These are phyloP conservation scores for Cladorrhinum sp. DNA, from an alignment of 2,329 filamentous ascomycete species.

Conservation along the genomic window DNA sequence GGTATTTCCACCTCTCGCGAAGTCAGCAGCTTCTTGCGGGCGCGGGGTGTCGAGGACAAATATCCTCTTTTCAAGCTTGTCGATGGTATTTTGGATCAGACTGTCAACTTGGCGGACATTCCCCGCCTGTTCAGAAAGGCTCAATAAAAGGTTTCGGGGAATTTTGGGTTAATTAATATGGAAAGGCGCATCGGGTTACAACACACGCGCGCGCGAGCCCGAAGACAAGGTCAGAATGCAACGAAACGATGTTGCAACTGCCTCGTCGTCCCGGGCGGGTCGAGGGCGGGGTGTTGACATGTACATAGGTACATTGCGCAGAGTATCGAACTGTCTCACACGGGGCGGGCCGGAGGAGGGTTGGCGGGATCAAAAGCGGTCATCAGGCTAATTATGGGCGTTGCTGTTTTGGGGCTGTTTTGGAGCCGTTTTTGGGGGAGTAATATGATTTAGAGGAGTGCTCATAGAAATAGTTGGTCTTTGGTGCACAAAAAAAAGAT, in stretches of 20 bases:
- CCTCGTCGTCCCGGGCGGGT: not conserved
- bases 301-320: not conserved
- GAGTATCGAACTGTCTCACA: not conserved
- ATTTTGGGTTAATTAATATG: not conserved
- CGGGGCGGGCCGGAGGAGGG: not conserved
- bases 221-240: not conserved
- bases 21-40: constrained; percentile 84
- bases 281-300: not conserved
- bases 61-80: constrained; percentile 94
- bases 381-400: not conserved
- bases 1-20: constrained; percentile 89
- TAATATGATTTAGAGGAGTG: not conserved
- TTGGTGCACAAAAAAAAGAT: too few relatives aligned
- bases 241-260: too few relatives aligned
- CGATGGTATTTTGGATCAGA: constrained; percentile 67
- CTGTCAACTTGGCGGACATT: constrained; percentile 75
- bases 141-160: not conserved
- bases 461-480: not conserved
- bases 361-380: not conserved
- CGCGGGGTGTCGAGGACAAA: constrained; percentile 70
- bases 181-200: not conserved
- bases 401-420: not conserved
- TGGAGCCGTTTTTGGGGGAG: not conserved
- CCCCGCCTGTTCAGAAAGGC: constrained; percentile 52
- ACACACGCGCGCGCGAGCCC: not conserved